Evolutionary conservation across 768 basidiomycete species (phyloP).

Genomic region (Xerocomus potaroensis): DNA sequence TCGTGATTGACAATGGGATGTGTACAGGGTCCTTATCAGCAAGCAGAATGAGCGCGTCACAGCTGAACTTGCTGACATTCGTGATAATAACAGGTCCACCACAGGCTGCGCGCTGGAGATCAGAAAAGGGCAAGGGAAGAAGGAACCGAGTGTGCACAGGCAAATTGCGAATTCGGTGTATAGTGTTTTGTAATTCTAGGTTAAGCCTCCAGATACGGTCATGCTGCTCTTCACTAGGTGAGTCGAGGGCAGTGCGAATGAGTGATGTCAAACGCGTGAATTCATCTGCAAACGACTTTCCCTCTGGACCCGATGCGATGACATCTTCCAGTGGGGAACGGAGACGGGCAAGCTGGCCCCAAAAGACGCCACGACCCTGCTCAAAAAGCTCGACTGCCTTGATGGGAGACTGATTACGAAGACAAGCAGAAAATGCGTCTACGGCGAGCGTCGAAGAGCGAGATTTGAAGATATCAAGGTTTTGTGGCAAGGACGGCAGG

Average conservation of each 20-base stretch:
- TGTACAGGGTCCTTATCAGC: background rate
- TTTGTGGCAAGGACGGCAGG: too few relatives aligned
- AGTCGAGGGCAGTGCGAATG: background rate
- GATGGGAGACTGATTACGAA: background rate
- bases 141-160: constrained; percentile 24
- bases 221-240: background rate
- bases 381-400: too few relatives aligned
- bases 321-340: background rate
- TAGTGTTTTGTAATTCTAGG: background rate
- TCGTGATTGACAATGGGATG: constrained; percentile 1
- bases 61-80: constrained; percentile 26
- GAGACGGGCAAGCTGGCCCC: background rate
- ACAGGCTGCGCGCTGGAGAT: constrained; percentile 13
- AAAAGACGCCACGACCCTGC: background rate
- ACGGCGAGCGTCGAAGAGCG: background rate
- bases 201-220: background rate
- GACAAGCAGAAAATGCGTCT: background rate
- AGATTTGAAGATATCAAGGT: background rate
- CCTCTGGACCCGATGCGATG: background rate
- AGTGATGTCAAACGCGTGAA: constrained; percentile 4
- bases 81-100: constrained; percentile 30
- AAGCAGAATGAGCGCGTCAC: constrained; percentile 31
- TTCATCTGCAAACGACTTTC: background rate
- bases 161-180: constrained; percentile 13
- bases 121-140: constrained; percentile 10